Evolutionary conservation across 202 grass and related monocot species (phyloP).

Genomic region (Schoenoplectus triqueter): DNA sequence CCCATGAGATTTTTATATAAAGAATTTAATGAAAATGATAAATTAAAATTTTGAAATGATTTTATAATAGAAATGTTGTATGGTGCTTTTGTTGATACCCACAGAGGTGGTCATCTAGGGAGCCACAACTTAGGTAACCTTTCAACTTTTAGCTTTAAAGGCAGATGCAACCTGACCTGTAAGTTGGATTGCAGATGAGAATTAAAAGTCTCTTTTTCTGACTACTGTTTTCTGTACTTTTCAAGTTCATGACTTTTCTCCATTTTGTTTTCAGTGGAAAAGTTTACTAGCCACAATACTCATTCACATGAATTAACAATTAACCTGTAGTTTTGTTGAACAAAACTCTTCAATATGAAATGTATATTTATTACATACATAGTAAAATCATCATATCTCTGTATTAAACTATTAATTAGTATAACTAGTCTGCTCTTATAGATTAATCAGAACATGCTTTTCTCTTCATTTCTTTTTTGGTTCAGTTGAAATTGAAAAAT

Average conservation of each 20-base stretch:
- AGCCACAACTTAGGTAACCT: slow-evolving; percentile 26
- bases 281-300: not conserved
- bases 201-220: not conserved
- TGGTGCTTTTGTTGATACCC: slow-evolving; percentile 18
- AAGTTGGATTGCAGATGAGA: slow-evolving; percentile 35
- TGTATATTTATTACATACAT: not conserved
- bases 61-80: slow-evolving; percentile 7
- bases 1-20: too few species aligned
- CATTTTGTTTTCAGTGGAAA: slow-evolving; percentile 17
- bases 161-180: slow-evolving; percentile 25
- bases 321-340: not conserved
- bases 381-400: not conserved
- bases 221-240: slow-evolving; percentile 14
- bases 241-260: slow-evolving; percentile 8
- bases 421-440: not conserved
- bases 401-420: not conserved
- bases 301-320: not conserved
- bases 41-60: not conserved
- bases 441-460: not conserved
- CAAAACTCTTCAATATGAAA: not conserved
- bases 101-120: slow-evolving; percentile 30
- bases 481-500: not conserved
- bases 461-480: not conserved
- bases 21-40: too few species aligned
- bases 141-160: slow-evolving; percentile 34